Conservation (phyloP, 305 asterid genomes). For the Fraxinus floribunda region DNA sequence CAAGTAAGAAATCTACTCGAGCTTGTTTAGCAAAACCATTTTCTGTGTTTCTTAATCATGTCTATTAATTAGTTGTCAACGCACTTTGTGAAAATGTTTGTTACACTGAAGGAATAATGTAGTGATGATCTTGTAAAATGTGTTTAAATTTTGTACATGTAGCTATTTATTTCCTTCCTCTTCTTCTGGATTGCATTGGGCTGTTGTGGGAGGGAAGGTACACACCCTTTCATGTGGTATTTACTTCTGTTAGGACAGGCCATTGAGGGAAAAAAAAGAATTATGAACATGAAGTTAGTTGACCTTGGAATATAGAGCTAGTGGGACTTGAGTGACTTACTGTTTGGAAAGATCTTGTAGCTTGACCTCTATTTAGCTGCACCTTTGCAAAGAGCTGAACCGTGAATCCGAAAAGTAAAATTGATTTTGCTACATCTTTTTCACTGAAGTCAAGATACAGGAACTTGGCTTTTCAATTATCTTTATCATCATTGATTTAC, state of each 20-base stretch:
- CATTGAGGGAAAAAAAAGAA: background rate
- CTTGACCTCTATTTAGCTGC: background rate
- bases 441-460: background rate
- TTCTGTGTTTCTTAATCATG: background rate
- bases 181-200: background rate
- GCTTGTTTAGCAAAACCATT: conserved; percentile 4
- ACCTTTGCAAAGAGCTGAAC: background rate
- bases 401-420: background rate
- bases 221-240: background rate
- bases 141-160: conserved; percentile 10
- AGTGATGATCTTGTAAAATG: conserved; percentile 7
- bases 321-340: background rate
- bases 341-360: conserved; percentile 5
- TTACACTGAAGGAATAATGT: conserved; percentile 9
- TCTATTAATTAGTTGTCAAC: background rate
- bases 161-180: background rate
- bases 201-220: background rate
- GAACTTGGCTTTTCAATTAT: background rate
- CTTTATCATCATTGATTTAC: background rate
- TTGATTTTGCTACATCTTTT: background rate
- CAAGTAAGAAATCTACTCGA: conserved; percentile 66
- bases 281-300: background rate
- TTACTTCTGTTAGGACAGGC: background rate
- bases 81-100: background rate
- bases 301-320: conserved; percentile 19